Conservation (phyloP, 305 asterid genomes). For the Lippia alba region DNA sequence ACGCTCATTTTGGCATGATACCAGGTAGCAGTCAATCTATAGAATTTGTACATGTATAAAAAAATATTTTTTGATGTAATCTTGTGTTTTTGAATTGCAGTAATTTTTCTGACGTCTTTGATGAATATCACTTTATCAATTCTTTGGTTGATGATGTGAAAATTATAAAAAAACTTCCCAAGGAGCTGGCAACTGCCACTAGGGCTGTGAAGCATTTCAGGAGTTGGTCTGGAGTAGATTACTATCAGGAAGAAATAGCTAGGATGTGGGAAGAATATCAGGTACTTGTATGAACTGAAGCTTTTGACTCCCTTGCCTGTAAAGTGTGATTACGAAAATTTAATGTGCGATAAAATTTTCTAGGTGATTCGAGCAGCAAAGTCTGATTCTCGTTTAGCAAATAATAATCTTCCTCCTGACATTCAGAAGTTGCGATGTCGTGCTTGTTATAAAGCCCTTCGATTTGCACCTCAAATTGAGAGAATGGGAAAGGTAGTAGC, state of each 20-base stretch:
- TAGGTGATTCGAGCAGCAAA: constrained; percentile 97
- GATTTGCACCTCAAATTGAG: constrained; percentile 86
- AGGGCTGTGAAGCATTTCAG: constrained; percentile 87
- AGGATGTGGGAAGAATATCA: constrained; percentile 82
- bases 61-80: constrained; percentile 32
- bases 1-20: constrained; percentile 93
- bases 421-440: constrained; percentile 94
- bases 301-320: constrained; percentile 10
- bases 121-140: constrained; percentile 75
- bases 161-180: constrained; percentile 76
- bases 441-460: constrained; percentile 91
- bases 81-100: constrained; percentile 50
- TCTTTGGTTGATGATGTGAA: constrained; percentile 76
- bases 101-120: constrained; percentile 94
- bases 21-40: constrained; percentile 57
- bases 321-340: constrained; percentile 20
- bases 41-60: constrained; percentile 16
- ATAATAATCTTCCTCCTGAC: constrained; percentile 92
- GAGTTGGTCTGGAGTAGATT: constrained; percentile 94
- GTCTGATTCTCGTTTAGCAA: constrained; percentile 94
- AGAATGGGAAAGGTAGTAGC: constrained; percentile 85
- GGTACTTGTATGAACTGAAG: constrained; percentile 46
- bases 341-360: constrained; percentile 21
- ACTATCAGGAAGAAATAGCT: constrained; percentile 84
- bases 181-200: constrained; percentile 60